Evolutionary conservation across 1,284 basidiomycete species (phyloP), one percentile per base, ranked within the genome.

Genomic region (Boletus calvinii): DNA sequence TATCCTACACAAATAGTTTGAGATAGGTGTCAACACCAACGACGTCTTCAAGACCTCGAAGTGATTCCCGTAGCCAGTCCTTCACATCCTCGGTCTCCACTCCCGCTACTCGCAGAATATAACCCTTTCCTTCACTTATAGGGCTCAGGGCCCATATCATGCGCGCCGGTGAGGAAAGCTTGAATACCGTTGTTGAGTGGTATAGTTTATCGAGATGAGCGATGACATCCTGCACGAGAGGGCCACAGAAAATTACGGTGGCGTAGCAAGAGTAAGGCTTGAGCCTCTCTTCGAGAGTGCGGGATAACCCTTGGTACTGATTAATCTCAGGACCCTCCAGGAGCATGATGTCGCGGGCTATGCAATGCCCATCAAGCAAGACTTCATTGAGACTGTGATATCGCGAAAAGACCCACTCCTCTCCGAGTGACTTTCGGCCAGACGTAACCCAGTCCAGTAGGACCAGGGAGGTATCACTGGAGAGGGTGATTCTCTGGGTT

Each of bases 391-490:
- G 73, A 60, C 89, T 94, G 63, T 85, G 81, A 67, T 98, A 98
- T 52, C 80, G 76, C 37, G 85, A 80, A 69, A 98, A 97, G 1
- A 73, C 83, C 96, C 96, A 99, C 46, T 90, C 82, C 67, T 99
- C 96, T 20, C 87, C 88, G 17, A 81, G 77, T 18, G 85, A 77
- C 64, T 78, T 81, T 41, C 94, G 81, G 7, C 94, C 94, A 4
- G 89, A 90, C 2, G 92, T 96, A 52, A 93, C 74, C 91, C 92
- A 95, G 67, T 97, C 94, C n/a, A 97, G 78, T 1, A 94, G 68
- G 35, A 90, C 78, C 8, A 82, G 72, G 2, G 85, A 88, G 11
- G 86, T 79, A 37, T 76, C 74, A n/a, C 60, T 60, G 15, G 80
- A 73, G 51, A 96, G 79, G 35, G 76, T 77, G 64, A 92, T 87